Percentiles rank a stretch among this genome's conserved stretches.
Evolutionary conservation across 2,329 filamentous ascomycete genomes (phyloP).

Genomic region (Knufia petricola): DNA sequence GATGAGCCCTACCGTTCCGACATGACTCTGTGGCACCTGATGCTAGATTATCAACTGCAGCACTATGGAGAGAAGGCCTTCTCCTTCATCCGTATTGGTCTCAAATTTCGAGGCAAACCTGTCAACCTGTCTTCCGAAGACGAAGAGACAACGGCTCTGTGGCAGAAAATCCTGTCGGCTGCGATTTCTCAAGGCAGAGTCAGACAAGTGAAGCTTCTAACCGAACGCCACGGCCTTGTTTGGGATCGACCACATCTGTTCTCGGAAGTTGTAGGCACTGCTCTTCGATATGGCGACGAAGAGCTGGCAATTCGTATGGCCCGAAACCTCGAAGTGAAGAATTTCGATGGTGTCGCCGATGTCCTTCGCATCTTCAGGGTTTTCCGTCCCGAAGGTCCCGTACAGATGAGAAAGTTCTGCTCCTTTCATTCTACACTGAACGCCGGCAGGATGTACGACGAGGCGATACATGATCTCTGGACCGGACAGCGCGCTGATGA

Average conservation of each 20-base stretch:
- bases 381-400: not conserved
- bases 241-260: slow-evolving; percentile 33
- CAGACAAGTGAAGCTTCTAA: slow-evolving; percentile 14
- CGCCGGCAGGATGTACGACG: slow-evolving; percentile 27
- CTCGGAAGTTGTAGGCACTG: slow-evolving; percentile 33
- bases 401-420: not conserved
- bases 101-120: slow-evolving; percentile 16
- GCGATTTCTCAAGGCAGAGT: slow-evolving; percentile 11
- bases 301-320: slow-evolving; percentile 18
- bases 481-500: slow-evolving; percentile 28
- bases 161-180: slow-evolving; percentile 17
- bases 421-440: not conserved
- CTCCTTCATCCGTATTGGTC: slow-evolving; percentile 31
- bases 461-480: slow-evolving; percentile 36
- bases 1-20: slow-evolving; percentile 26
- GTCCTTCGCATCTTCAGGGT: slow-evolving; percentile 13
- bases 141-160: slow-evolving; percentile 13
- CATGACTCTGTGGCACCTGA: slow-evolving; percentile 36
- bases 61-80: slow-evolving; percentile 35
- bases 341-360: slow-evolving; percentile 15
- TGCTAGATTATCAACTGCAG: slow-evolving; percentile 36
- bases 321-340: slow-evolving; percentile 10
- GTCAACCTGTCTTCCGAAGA: slow-evolving; percentile 17
- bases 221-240: slow-evolving; percentile 11
- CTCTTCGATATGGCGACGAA: slow-evolving; percentile 25